A percentile compares a stretch with the other conserved stretches of the same genome.
These are phyloP conservation scores for Komagataea norvegica DNA, from an alignment of 1,139 yeast species.

Conservation along the genomic window DNA sequence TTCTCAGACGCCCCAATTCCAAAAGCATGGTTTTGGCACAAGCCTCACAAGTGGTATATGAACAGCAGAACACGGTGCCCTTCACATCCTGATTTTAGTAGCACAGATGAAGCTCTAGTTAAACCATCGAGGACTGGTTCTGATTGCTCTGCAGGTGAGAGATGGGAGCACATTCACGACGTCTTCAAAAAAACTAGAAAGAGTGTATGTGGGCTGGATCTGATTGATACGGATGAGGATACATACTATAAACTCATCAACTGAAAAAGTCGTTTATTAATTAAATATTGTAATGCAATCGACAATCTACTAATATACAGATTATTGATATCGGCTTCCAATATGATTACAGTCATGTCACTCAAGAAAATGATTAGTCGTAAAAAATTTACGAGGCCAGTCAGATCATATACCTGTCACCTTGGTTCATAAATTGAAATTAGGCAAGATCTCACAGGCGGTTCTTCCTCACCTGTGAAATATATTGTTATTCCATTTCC, in stretches of 20 bases:
- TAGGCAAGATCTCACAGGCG: too few relatives aligned
- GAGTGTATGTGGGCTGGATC: constrained; percentile 19
- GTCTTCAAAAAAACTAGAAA: constrained; percentile 15
- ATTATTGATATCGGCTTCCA: too few relatives aligned
- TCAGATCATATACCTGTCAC: too few relatives aligned
- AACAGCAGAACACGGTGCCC: constrained; percentile 14
- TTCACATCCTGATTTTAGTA: constrained; percentile 11
- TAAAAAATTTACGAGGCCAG: too few relatives aligned
- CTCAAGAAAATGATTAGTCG: too few relatives aligned
- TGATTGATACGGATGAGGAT: constrained; percentile 15
- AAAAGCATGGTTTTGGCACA: constrained; percentile 40
- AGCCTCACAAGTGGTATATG: constrained; percentile 14
- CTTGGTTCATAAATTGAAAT: too few relatives aligned
- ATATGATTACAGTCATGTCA: too few relatives aligned
- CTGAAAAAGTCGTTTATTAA: too few relatives aligned
- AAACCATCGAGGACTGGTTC: constrained; percentile 13
- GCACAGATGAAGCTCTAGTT: constrained; percentile 4
- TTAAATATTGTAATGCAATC: too few relatives aligned
- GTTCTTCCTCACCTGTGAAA: too few relatives aligned
- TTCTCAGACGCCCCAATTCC: constrained; percentile 45
- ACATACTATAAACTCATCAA: constrained; percentile 17
- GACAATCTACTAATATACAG: too few relatives aligned
- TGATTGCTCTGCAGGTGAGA: constrained; percentile 20
- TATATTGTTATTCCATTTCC: too few relatives aligned
- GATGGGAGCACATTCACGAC: constrained; percentile 19